Percentiles rank a stretch among this genome's conserved stretches.
These are phyloP conservation scores for Prunus davidiana DNA, from an alignment of 306 rosid genomes.

Conservation along the genomic window DNA sequence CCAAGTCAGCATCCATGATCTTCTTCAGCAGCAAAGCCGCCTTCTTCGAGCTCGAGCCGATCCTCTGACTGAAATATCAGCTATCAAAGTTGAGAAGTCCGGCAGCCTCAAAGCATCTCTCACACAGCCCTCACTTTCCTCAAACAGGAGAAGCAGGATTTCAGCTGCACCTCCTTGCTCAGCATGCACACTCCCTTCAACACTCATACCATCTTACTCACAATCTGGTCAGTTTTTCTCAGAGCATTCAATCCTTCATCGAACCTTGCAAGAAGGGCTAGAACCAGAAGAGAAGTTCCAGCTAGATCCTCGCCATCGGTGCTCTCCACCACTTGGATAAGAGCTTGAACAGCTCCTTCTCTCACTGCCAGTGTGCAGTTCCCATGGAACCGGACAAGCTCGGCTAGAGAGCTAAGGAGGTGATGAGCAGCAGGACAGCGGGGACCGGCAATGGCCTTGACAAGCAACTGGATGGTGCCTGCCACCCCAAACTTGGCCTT, in stretches of 20 bases:
- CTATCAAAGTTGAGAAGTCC: constrained; percentile 42
- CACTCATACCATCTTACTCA: constrained; percentile 47
- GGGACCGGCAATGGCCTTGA: constrained; percentile 36
- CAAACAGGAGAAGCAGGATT: constrained; percentile 63
- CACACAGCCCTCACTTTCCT: constrained; percentile 55
- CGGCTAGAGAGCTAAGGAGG: constrained; percentile 60
- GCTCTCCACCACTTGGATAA: constrained; percentile 43
- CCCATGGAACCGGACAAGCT: constrained; percentile 78
- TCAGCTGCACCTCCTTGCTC: constrained; percentile 79
- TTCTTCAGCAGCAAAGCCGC: constrained; percentile 61
- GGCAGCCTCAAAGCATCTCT: constrained; percentile 53
- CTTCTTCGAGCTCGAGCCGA: constrained; percentile 54
- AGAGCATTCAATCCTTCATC: constrained; percentile 66
- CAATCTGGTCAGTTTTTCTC: constrained; percentile 40
- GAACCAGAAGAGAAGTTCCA: constrained; percentile 55
- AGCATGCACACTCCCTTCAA: constrained; percentile 63
- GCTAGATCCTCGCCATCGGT: constrained; percentile 43
- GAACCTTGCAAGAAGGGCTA: constrained; percentile 63
- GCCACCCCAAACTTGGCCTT: constrained; percentile 86
- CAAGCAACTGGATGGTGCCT: constrained; percentile 60
- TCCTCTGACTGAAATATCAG: constrained; percentile 81
- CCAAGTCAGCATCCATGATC: constrained; percentile 41
- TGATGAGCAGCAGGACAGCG: constrained; percentile 40
- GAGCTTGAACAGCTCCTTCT: constrained; percentile 48
- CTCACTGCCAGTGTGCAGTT: constrained; percentile 75